Conservation (phyloP, 2,329 filamentous ascomycete genomes). For the Trichoderma koningiopsis region DNA sequence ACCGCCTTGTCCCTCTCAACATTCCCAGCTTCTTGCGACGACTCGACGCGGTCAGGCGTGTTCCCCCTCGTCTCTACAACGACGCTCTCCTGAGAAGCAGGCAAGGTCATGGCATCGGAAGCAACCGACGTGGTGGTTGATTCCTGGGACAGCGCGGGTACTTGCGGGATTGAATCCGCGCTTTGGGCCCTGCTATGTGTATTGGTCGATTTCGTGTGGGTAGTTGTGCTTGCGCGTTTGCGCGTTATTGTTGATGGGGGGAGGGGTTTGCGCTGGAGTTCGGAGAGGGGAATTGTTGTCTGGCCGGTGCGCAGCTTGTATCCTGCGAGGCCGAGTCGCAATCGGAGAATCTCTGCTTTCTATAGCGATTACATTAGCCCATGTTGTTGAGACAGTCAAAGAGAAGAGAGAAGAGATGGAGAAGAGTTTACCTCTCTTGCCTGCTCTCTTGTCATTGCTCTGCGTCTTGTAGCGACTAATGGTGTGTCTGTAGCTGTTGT, state of each 20-base stretch:
- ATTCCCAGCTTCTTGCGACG: not conserved
- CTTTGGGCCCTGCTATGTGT: slow-evolving; percentile 1
- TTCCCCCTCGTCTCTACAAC: slow-evolving; percentile 18
- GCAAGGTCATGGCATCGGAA: not conserved
- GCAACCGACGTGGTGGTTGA: slow-evolving; percentile 1
- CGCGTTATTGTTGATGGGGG: slow-evolving; percentile 25
- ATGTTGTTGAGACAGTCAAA: too few species aligned
- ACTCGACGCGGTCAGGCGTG: not conserved
- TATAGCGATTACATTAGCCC: slow-evolving; percentile 34
- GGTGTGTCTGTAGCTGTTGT: slow-evolving; percentile 11
- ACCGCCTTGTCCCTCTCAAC: not conserved
- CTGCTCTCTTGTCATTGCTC: slow-evolving; percentile 53
- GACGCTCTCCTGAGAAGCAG: slow-evolving; percentile 19
- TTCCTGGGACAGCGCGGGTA: not conserved
- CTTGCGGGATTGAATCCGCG: slow-evolving; percentile 7
- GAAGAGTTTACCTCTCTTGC: slow-evolving; percentile 49
- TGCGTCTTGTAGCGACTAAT: slow-evolving; percentile 27
- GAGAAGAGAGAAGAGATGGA: not conserved
- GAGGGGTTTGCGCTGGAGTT: slow-evolving; percentile 51
- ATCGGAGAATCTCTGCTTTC: slow-evolving; percentile 66
- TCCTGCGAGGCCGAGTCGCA: slow-evolving; percentile 69
- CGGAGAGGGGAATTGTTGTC: slow-evolving; percentile 63
- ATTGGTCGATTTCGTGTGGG: not conserved
- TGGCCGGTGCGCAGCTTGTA: slow-evolving; percentile 79
- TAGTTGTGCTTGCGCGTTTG: slow-evolving; percentile 7